Evolutionary conservation across 495 filamentous ascomycete species (phyloP), one percentile per base, ranked within the genome.

Genomic region (Staphylotrichum tortipilum): DNA sequence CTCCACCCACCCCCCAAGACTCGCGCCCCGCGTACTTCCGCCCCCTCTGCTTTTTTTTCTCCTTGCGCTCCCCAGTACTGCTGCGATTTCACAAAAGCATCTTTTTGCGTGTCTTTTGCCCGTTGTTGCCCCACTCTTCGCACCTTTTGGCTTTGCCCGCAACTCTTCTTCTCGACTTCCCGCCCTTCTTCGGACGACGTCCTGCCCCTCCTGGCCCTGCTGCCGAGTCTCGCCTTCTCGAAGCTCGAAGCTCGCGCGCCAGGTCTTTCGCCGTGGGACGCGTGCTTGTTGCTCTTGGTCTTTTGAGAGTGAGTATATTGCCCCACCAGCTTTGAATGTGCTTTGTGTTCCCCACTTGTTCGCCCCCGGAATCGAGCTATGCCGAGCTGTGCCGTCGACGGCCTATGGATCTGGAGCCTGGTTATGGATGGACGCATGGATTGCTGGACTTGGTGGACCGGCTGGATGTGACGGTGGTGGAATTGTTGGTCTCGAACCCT

Each of bases 91-190:
- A 42, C 52, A 49, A 40, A 54, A 58, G 43, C 57, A 60, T 60
- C 54, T 54, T 62, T 61, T 64, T 50, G 52, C 26, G 51, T 58
- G 53, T 53, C 44, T 57, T 53, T 59, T 55, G 36, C 58, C n/a
- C 40, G 46, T 50, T 50, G 44, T 59, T 59, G 45, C n/a, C n/a
- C n/a, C n/a, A n/a, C n/a, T 47, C 28, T 55, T 34, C 49, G n/a
- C 50, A 47, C 55, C 26, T 10, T 28, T 51, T 28, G 54, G 48
- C 30, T 50, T 66, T 62, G 58, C 62, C 60, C 57, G 55, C 60
- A 58, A n/a, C 52, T 55, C 55, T 47, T 53, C 37, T 17, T 33
- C 46, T 49, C 53, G 49, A 54, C 41, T 56, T 59, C 62, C 47
- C 60, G 59, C 65, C 56, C 64, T 62, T 44, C 49, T 49, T 50